These are phyloP conservation scores for Yamadazyma membranifaciens DNA, from an alignment of 1,139 yeast species.

Conservation along the genomic window DNA sequence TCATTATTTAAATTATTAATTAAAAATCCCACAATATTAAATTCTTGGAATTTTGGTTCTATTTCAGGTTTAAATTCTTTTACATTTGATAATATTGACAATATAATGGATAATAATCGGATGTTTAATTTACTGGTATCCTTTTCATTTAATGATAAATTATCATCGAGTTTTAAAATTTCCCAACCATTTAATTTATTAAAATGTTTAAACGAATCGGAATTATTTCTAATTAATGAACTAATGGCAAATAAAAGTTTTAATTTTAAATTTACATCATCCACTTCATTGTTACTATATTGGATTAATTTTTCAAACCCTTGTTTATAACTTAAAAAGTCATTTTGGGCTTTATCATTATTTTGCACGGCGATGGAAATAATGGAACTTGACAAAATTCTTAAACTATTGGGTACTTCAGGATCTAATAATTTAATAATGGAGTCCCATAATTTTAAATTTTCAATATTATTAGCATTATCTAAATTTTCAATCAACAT, in stretches of 20 bases:
- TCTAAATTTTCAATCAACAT: slow-evolving; percentile 93
- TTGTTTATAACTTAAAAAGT: slow-evolving; percentile 46
- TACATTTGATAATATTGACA: slow-evolving; percentile 57
- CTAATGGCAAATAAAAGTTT: slow-evolving; percentile 81
- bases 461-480: slow-evolving; percentile 90
- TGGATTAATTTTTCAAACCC: slow-evolving; percentile 49
- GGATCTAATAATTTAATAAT: slow-evolving; percentile 49
- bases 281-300: slow-evolving; percentile 17
- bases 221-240: slow-evolving; percentile 70
- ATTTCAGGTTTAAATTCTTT: slow-evolving; percentile 26
- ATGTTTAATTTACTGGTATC: slow-evolving; percentile 43
- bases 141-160: not conserved
- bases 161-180: slow-evolving; percentile 6
- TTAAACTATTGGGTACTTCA: slow-evolving; percentile 36
- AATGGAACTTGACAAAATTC: slow-evolving; percentile 65
- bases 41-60: slow-evolving; percentile 37
- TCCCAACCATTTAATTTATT: slow-evolving; percentile 65
- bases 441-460: slow-evolving; percentile 76
- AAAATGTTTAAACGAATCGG: slow-evolving; percentile 55
- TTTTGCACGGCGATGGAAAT: slow-evolving; percentile 94
- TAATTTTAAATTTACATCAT: slow-evolving; percentile 37
- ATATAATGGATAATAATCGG: slow-evolving; percentile 55
- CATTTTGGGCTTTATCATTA: slow-evolving; percentile 71
- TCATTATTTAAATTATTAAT: slow-evolving; percentile 11
- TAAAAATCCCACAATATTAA: slow-evolving; percentile 30